A percentile compares a stretch with the other conserved stretches of the same genome.
Conservation (phyloP, 805 yeast species). For the Yarrowia sp. region DNA sequence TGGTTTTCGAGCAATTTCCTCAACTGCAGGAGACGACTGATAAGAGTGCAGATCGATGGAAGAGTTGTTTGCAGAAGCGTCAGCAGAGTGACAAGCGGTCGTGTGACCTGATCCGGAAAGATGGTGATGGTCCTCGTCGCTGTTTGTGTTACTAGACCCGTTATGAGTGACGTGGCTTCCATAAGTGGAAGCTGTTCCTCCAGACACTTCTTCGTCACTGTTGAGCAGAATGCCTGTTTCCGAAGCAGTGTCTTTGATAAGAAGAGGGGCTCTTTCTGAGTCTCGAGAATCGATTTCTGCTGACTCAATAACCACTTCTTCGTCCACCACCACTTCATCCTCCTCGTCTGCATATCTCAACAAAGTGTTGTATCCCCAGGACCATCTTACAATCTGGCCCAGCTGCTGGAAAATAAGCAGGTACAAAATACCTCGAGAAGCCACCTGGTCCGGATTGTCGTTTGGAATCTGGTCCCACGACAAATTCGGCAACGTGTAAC, state of each 20-base stretch:
- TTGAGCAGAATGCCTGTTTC: background rate
- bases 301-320: background rate
- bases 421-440: constrained; percentile 59
- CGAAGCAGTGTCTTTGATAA: background rate
- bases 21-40: background rate
- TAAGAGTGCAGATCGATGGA: background rate
- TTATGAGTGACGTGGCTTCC: background rate
- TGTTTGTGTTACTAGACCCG: background rate
- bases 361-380: constrained; percentile 66
- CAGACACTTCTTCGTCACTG: background rate
- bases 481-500: constrained; percentile 56
- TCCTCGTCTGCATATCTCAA: constrained; percentile 31
- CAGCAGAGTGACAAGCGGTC: background rate
- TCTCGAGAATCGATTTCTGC: background rate
- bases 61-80: background rate
- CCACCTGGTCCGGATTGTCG: constrained; percentile 55
- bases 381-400: constrained; percentile 65
- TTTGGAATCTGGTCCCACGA: constrained; percentile 55
- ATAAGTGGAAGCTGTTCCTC: background rate
- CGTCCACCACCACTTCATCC: background rate
- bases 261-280: background rate
- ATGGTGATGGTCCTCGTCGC: background rate
- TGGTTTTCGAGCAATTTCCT: background rate
- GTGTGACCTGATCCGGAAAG: background rate
- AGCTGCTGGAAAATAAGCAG: constrained; percentile 61